Evolutionary conservation across 352 stramenopile species (phyloP).

Genomic region (Pythium pectinolyticum): DNA sequence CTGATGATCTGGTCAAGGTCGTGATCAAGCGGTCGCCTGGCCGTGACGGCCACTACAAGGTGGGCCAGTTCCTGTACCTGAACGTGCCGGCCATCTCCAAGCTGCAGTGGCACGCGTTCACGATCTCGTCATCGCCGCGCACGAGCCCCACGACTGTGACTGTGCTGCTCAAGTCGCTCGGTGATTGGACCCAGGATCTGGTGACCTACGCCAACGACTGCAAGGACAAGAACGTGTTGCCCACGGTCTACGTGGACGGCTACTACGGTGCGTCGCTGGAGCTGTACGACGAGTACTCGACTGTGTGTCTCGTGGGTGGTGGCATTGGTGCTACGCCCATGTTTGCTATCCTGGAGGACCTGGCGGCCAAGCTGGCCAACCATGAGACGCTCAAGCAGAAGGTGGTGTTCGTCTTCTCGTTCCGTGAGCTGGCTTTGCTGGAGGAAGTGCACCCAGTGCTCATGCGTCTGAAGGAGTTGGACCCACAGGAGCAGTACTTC

Average conservation of each 20-base stretch:
- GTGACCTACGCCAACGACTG: constrained; percentile 36
- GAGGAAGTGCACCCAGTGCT: constrained; percentile 28
- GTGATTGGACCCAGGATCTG: constrained; percentile 36
- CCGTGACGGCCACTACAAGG: constrained; percentile 27
- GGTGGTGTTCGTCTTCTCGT: constrained; percentile 27
- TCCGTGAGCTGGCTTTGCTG: constrained; percentile 38
- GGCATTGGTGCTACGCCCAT: constrained; percentile 44
- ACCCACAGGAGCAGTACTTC: constrained; percentile 9
- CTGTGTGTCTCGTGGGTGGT: constrained; percentile 23
- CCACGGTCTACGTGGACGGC: constrained; percentile 41
- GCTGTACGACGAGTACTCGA: constrained; percentile 29
- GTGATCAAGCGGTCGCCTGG: constrained; percentile 15
- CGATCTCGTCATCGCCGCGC: constrained; percentile 40
- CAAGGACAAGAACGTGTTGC: constrained; percentile 10
- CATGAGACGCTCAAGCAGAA: background rate
- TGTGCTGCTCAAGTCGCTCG: constrained; percentile 41
- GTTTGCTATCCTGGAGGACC: constrained; percentile 39
- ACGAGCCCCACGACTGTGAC: constrained; percentile 28
- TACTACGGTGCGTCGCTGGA: constrained; percentile 40
- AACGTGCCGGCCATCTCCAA: constrained; percentile 43
- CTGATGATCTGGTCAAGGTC: constrained; percentile 35
- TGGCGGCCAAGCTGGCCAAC: constrained; percentile 26
- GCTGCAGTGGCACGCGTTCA: constrained; percentile 51
- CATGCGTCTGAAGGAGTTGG: constrained; percentile 5
- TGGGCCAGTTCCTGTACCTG: constrained; percentile 46